Percentiles rank a stretch among this genome's conserved stretches.
These are phyloP conservation scores for Linum usitatissimum DNA, from an alignment of 345 rosid genomes.

Conservation along the genomic window DNA sequence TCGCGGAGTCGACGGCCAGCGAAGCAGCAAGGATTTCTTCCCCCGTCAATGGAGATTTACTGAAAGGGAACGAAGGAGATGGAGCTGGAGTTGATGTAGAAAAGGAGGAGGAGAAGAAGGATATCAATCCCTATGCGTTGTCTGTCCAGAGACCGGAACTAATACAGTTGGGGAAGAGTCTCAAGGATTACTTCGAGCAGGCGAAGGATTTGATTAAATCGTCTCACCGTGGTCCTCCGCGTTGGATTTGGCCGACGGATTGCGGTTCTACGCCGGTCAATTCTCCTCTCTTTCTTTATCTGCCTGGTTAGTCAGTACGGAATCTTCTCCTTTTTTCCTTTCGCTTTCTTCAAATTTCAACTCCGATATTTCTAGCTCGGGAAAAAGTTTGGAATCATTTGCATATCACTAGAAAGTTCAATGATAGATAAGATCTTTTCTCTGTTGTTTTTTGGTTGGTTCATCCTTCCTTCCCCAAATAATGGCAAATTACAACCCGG, in stretches of 20 bases:
- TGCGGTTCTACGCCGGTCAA: constrained; percentile 32
- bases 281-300: constrained; percentile 59
- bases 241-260: constrained; percentile 70
- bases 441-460: not conserved
- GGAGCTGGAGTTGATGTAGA: constrained; percentile 2
- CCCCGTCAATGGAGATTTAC: constrained; percentile 1
- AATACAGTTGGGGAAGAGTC: constrained; percentile 12
- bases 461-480: no score
- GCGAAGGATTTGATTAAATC: constrained; percentile 33
- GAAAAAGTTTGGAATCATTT: not conserved
- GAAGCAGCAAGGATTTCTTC: constrained; percentile 2
- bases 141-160: not conserved
- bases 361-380: no score
- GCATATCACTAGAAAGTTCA: not conserved
- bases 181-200: constrained; percentile 41
- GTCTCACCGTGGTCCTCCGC: constrained; percentile 42
- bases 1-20: not conserved
- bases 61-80: constrained; percentile 10
- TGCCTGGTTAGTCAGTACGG: constrained; percentile 42
- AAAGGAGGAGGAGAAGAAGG: constrained; percentile 8
- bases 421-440: not conserved
- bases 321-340: not conserved
- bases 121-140: not conserved
- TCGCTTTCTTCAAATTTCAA: not conserved
- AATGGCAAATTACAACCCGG: not conserved